Percentiles rank a stretch among this genome's conserved stretches.
Conservation (phyloP, 306 rosid genomes). For the Alnus rubra region DNA sequence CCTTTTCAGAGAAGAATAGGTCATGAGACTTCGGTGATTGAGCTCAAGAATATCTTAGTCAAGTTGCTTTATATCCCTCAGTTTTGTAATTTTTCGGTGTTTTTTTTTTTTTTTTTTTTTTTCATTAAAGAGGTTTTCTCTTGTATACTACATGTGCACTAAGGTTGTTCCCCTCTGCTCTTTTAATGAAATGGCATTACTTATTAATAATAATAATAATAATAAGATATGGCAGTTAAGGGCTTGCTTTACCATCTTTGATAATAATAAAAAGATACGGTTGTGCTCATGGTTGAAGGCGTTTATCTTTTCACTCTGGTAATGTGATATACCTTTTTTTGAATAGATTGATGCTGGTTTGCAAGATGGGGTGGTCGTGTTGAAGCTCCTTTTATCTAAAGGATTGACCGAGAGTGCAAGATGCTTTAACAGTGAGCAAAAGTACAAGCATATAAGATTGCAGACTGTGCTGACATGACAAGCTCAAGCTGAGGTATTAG, state of each 20-base stretch:
- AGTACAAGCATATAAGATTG: constrained; percentile 45
- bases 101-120: no score
- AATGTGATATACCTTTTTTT: background rate
- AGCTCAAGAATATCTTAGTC: no score
- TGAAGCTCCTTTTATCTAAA: constrained; percentile 35
- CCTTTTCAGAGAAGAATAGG: no score
- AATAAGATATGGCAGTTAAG: background rate
- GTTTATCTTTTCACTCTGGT: background rate
- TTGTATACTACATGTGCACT: no score
- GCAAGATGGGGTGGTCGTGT: constrained; percentile 47
- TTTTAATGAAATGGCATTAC: no score
- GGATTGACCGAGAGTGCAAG: constrained; percentile 39
- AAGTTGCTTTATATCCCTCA: no score
- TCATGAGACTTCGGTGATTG: no score
- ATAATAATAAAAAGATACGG: background rate
- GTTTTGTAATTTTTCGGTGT: no score
- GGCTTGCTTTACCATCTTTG: background rate
- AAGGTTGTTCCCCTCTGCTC: no score
- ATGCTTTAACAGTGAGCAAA: constrained; percentile 44
- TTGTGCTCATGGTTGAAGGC: background rate
- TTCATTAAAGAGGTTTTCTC: no score
- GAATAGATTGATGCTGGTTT: constrained; percentile 56
- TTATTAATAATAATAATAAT: no score
- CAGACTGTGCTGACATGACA: constrained; percentile 33
- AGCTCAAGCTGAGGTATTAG: background rate